Base-by-base conservation (phyloP, 73 alveolate species). In the Paraurostyla sp. region DNA sequence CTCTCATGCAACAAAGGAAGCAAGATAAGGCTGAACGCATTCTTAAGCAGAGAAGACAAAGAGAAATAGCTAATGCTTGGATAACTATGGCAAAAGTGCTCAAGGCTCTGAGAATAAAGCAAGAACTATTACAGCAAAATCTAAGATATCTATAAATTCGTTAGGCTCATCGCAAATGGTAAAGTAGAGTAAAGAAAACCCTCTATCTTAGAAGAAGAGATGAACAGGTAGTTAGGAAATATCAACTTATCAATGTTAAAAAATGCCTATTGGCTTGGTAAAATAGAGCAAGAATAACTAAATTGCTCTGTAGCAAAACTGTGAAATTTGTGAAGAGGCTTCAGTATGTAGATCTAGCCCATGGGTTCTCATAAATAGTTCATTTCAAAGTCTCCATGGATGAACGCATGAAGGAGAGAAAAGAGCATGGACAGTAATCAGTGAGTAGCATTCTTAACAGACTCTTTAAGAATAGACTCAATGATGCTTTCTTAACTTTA, bases 371-470 rank as follows among this genome's bases (percentile, higher is more conserved):
- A 16, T 42, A 88, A 22, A 51, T 71, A 46, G 87, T 58, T 22
- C 94, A 88, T 50, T 38, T 59, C 38, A 59, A 48, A n/a, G 36
- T n/a, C 33, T 35, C 80, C 9, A 11, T 54, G 3, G 78, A 73
- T 0, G 93, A 90, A 32, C 84, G 96, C 49, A 59, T 52, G 2
- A 45, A 49, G n/a, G 96, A 91, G 60, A 22, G 92, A 4, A 91
- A 85, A 54, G 59, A 45, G 68, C 93, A 91, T 85, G 93, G 92
- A 16, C 84, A 81, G 2, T 23, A 43, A 25, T 71, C 78, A 23
- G 32, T 85, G 13, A 49, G 60, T 57, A 25, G 83, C 27, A 42
- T 84, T 15, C 51, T 85, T 40, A 20, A 78, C 40, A 35, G 85
- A 6, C 71, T 91, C 11, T n/a, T 86, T 32, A 71, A 71, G 29